Percentiles rank a stretch among this genome's conserved stretches.
phyloP scores from a whole-genome alignment of 2,329 filamentous ascomycete species.

The Penicillium sp. region DNA sequence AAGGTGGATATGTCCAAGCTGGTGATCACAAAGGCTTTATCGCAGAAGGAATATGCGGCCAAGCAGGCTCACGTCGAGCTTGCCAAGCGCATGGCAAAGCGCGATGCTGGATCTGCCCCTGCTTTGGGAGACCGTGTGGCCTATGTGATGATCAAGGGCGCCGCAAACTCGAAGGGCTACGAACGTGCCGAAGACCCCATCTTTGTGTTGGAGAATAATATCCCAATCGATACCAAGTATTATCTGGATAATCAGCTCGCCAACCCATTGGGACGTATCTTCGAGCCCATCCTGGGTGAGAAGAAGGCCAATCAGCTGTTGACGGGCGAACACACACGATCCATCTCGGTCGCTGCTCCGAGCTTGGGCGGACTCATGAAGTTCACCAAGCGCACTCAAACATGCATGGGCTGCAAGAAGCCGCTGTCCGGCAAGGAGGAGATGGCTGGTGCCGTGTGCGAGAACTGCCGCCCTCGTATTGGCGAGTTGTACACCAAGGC shows the following conservation, averaged over 20 bases:
- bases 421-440: conserved; percentile 80
- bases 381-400: conserved; percentile 96
- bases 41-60: conserved; percentile 83
- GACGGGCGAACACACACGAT: conserved; percentile 91
- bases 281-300: conserved; percentile 95
- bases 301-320: conserved; percentile 84
- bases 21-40: conserved; percentile 95
- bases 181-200: conserved; percentile 97
- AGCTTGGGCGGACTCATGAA: conserved; percentile 95
- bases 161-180: conserved; percentile 88
- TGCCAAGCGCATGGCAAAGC: conserved; percentile 94
- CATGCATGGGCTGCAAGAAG: conserved; percentile 99
- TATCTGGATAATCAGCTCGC: conserved; percentile 98
- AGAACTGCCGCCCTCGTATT: conserved; percentile 78
- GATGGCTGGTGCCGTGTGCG: conserved; percentile 81
- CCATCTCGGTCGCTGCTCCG: conserved; percentile 88
- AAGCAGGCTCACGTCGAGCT: conserved; percentile 97
- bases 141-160: conserved; percentile 95
- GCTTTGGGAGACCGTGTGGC: conserved; percentile 93
- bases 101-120: conserved; percentile 91
- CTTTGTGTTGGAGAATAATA: conserved; percentile 94
- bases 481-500: conserved; percentile 94
- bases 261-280: conserved; percentile 91
- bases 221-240: conserved; percentile 97
- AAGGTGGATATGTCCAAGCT: conserved; percentile 99